Evolutionary conservation across 2,329 filamentous ascomycete genomes (phyloP), one percentile per base, ranked within the genome.

Genomic region (Exutisphaerella laricina): DNA sequence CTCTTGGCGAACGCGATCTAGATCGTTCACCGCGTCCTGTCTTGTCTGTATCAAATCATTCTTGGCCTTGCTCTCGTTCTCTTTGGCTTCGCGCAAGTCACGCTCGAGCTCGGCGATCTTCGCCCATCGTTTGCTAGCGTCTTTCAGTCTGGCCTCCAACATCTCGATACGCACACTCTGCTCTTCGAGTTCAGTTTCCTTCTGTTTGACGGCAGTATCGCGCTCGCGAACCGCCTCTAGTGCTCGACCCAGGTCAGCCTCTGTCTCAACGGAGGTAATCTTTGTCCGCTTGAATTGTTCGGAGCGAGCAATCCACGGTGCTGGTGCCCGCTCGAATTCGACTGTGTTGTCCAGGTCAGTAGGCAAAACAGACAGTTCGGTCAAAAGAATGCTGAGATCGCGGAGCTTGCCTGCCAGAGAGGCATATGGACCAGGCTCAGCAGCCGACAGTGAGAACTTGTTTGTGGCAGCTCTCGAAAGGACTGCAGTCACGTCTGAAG

Each of bases 151-250:
- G 5, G 86, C 85, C 64, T 94, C 86, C 26, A 97, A 79, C 29
- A 92, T 86, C 66, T 96, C 90, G 54, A 96, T 94, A 65, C 92
- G 89, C 54, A 96, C 84, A n/a, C 83, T 78, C 17, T 86, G 77
- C 45, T 94, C 90, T 63, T 94, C 88, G 39, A 94, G 78, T 25
- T 83, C 82, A 61, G 89, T 85, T 53, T 95, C 87, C 30, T 67
- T 66, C 43, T 66, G 57, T 43, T 62, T 66, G 28, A 76, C 62
- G 44, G 70, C 62, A 13, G 67, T 61, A 3, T 85, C 83, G 14
- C 84, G 81, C 58, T 90, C 86, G 52, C 82, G 80, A 53, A 92
- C 78, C 53, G 90, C 84, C 40, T 89, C 85, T 56, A 83, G 87
- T 44, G 95, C 72, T 14, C 82, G 80, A 5, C 84, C 79, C 41